Evolutionary conservation across 108 stramenopile genomes (phyloP), one percentile per base, ranked within the genome.

Genomic region (Pseudonitzschia delicatissima): DNA sequence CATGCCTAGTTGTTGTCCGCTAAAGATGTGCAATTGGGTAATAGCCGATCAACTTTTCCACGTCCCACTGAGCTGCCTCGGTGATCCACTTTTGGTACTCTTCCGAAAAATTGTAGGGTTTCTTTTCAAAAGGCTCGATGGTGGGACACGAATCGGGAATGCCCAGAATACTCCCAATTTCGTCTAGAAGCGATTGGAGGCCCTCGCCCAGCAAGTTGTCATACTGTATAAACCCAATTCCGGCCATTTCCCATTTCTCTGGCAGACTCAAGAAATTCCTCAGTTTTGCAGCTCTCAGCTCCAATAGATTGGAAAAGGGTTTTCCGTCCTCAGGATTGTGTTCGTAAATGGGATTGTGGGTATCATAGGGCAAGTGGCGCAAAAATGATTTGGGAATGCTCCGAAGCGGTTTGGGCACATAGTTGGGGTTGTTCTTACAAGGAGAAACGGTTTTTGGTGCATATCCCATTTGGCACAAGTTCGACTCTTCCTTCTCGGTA

Each of bases 391-490:
- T 1, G 13, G 72, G 72, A 39, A 73, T 73, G 13, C 60, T 33
- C 21, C 18, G 28, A 9, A 73, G 23, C n/a, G 12, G 27, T 0
- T 55, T 20, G n/a, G 72, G 72, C 7, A 67, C 66, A 32, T 73
- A 73, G 27, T 58, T 47, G 12, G 49, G 20, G 32, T 59, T 58
- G 58, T 25, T 29, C 37, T 21, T 2, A 66, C 72, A 73, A 6
- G 72, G 72, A 18, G 72, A 73, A 0, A 67, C 47, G 26, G 48
- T 53, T 15, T 27, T 45, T 25, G 29, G 28, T 4, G 64, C 44
- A 27, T 58, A 73, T 31, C 72, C 72, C 44, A 61, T 73, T 27
- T 73, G 72, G 35, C 72, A 73, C 4, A 73, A 7, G 21, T 21
- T 48, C 17, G 6, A 2, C 17, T 18, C 20, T 21, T 18, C 20